Evolutionary conservation across 257 asterid species (phyloP), one percentile per base, ranked within the genome.

Genomic region (Ophiorrhiza pumila): DNA sequence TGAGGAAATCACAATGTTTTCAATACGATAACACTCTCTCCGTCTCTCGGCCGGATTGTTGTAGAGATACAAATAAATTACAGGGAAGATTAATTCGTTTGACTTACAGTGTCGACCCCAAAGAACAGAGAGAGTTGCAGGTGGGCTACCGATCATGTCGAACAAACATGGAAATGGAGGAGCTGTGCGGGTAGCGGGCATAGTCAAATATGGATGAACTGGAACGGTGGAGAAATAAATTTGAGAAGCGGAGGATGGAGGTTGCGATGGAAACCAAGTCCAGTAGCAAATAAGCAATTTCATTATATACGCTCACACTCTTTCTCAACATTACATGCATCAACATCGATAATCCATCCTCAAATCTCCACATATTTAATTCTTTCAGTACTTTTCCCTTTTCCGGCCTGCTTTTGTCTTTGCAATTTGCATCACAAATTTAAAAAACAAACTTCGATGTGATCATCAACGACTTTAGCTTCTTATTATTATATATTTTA

Each of bases 261-360:
- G 49, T 65, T 22, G 77, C 55, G 46, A 77, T 53, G 11, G 79
- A 73, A 69, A 50, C 68, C 65, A 80, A 39, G 29, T 77, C 81
- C 55, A 71, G 65, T 23, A 80, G 22, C 68, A 80, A 73, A 32
- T 37, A 53, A 2, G 79, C 41, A 39, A 80, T 58, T 41, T 80
- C 79, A 0, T 68, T 35, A 15, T 73, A 80, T 41, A 80, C 18
- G 32, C 39, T 49, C 52, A 69, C 32, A 72, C 77, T 80, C 67
- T 80, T 80, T 53, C 84, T 77, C 53, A 80, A 53, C 67, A 72
- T 35, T 20, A 80, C 77, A 43, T 65, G 79, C 81, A 77, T 74
- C 84, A 74, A 39, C 49, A 71, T 71, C 63, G 65, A 25, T 10
- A 77, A 20, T 15, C 70, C 81, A 49, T 80, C 81, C 42, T 68